Evolutionary conservation across 2,329 filamentous ascomycete species (phyloP), one percentile per base, ranked within the genome.

Genomic region (Aspergillus sojae): DNA sequence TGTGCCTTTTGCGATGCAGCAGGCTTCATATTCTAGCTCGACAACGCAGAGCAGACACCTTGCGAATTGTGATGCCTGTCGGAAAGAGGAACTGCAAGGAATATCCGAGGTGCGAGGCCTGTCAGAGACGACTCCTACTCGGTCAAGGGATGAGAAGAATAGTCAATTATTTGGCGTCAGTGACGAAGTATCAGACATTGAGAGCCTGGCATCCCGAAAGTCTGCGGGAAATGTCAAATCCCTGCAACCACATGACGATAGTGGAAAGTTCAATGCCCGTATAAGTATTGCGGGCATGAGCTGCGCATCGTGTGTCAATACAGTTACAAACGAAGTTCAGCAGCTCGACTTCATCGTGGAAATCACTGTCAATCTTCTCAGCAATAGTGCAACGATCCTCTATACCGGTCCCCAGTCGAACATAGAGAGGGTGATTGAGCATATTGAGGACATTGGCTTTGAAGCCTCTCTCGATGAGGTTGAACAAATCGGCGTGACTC

Each of bases 221-320:
- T 32, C 46, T 28, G 14, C 39, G 28, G 60, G 26, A 21, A 41
- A 9, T 10, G 39, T 23, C 14, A 53, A 48, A 43, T 11, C 41
- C 16, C 36, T 32, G 53, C 61, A 52, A 36, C 6, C 50, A 6
- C 21, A 59, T 16, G 23, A 16, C n/a, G 39, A 23, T 48, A 16
- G 46, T 12, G 63, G 67, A 50, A 67, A 65, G 52, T 77, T 70
- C 56, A 69, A 46, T 41, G 74, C 77, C 4, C 72, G 70, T 12
- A 68, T 83, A 19, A 79, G 88, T 23, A 83, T 93, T 46, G 86
- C 84, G 32, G 90, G 90, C 58, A 92, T 93, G 90, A 91, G 88
- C 4, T 93, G 91, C 73, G 86, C 88, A 16, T 84, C 89, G 14
- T 93, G 91, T 71, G 83, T 84, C 59, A 89, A 88, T 71, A 82